Evolutionary conservation across 257 asterid species (phyloP).

Genomic region (Capsicum chinense): DNA sequence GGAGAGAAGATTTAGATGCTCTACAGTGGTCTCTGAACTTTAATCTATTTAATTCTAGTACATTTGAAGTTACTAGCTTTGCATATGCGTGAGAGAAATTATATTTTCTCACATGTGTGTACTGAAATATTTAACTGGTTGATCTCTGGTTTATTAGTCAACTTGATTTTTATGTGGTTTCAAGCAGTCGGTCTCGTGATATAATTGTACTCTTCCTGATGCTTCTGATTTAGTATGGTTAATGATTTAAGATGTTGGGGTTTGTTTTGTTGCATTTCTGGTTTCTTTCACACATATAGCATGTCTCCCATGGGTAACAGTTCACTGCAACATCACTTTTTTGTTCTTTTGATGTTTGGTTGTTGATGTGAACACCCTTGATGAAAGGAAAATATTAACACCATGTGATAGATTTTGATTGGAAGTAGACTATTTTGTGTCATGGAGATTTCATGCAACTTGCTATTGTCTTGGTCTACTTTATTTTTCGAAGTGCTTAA

Average conservation of each 20-base stretch:
- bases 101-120: no score
- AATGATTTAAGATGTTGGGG: no score
- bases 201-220: background rate
- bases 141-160: background rate
- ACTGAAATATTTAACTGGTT: no score
- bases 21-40: background rate
- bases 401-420: background rate
- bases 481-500: background rate
- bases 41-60: background rate
- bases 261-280: no score
- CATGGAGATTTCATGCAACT: background rate
- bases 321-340: no score
- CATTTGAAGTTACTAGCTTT: no score
- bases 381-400: background rate
- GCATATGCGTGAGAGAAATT: no score
- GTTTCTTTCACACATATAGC: no score
- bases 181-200: background rate
- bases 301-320: no score
- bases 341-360: background rate
- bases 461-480: slow-evolving; percentile 10
- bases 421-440: background rate
- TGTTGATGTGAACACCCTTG: background rate
- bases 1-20: background rate
- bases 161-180: background rate
- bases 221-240: background rate